Conservation (phyloP, 2,329 filamentous ascomycete species). For the Paecilomyces variotii region DNA sequence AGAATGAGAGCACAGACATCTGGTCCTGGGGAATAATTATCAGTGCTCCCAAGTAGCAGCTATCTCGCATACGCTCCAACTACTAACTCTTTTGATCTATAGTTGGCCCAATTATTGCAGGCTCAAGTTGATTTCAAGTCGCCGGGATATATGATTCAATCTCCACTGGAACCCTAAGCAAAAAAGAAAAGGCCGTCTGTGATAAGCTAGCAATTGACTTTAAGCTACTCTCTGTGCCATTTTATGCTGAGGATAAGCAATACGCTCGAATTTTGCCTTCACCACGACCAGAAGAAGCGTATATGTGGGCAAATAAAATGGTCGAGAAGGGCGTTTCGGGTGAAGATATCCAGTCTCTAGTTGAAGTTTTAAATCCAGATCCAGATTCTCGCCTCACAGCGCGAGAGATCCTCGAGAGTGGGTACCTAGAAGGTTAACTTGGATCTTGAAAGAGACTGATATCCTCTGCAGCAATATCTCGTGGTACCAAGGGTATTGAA, state of each 20-base stretch:
- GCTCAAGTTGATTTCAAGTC: slow-evolving; percentile 9
- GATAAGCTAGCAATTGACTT: slow-evolving; percentile 11
- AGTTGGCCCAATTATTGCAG: slow-evolving; percentile 10
- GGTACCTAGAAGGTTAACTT: slow-evolving; percentile 6
- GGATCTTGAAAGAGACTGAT: too few relatives aligned
- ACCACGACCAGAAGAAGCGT: slow-evolving; percentile 10
- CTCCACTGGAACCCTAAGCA: slow-evolving; percentile 5
- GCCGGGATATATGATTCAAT: slow-evolving; percentile 10
- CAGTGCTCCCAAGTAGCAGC: background rate
- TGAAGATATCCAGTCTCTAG: slow-evolving; percentile 12
- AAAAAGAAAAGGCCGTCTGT: slow-evolving; percentile 7
- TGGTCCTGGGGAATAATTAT: slow-evolving; percentile 14
- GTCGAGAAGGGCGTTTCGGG: slow-evolving; percentile 11
- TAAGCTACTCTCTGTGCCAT: slow-evolving; percentile 5
- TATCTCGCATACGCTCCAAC: background rate
- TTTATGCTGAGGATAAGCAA: slow-evolving; percentile 9
- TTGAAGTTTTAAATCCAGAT: slow-evolving; percentile 8
- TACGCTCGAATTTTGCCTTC: slow-evolving; percentile 6
- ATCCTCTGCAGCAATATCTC: too few relatives aligned
- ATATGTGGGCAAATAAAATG: slow-evolving; percentile 13
- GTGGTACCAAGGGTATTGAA: too few relatives aligned
- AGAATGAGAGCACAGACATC: slow-evolving; percentile 9
- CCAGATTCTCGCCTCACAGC: slow-evolving; percentile 8
- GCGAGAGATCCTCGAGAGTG: slow-evolving; percentile 10
- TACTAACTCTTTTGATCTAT: background rate